Evolutionary conservation across 208 protist species (phyloP), one percentile per base, ranked within the genome.

Genomic region (Angomonas desouzai): DNA sequence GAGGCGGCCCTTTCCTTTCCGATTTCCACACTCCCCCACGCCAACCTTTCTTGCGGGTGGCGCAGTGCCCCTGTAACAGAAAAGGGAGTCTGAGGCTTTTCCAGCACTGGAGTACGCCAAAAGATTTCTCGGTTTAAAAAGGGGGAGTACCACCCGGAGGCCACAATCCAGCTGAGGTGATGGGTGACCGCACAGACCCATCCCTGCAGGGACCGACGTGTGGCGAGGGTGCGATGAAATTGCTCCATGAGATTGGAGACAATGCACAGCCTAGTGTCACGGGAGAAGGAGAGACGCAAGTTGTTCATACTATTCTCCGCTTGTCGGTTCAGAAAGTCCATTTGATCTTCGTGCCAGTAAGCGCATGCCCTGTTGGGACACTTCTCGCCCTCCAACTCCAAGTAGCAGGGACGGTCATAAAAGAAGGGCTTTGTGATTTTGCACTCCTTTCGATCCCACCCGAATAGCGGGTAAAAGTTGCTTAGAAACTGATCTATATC

Each of bases 321-420:
- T 4, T 4, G 1, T 20, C 38, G 32, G 11, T 32, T 36, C 3
- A 29, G 2, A 28, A 20, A n/a, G 56, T 18, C 38, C 10, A 45
- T 22, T 45, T 45, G 56, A 10, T 38, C 36, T 2, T 18, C 36
- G 59, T 64, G 59, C 25, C 40, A 27, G 59, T 55, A 64, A 3
- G 4, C 20, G 59, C 45, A 55, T 18, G 28, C n/a, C 29, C 40
- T 33, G 28, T 32, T 47, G 9, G 16, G 51, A 55, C 34, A 48
- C 10, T 11, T 6, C 30, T 2, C 33, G 36, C 57, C 40, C 38
- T 25, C 29, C 33, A 20, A 51, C 58, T 76, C 83, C 71, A 91
- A 65, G 20, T 89, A 51, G 45, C 87, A 93, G n/a, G 79, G 78
- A 68, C 87, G 78, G 45, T 87, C 76, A 53, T 84, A 81, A 25